Base-by-base conservation (phyloP, 1,139 yeast genomes). In the Geotrichum phurueaensis region DNA sequence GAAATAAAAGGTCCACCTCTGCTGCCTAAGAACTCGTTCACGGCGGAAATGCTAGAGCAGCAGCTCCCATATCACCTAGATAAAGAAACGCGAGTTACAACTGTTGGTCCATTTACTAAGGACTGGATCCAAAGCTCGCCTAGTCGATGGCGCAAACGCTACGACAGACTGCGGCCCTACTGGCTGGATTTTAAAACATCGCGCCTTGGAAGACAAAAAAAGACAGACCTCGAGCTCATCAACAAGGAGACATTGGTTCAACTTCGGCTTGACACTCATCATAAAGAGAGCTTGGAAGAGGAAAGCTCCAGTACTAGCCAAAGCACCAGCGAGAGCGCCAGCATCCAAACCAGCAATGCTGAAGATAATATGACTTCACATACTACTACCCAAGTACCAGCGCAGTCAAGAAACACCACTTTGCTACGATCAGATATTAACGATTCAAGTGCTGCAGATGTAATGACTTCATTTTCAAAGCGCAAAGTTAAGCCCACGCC, bases 91-190 rank as follows among this genome's bases (percentile, higher is more conserved):
- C 75, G 79, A 55, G 78, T 82, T 6, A 69, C 82, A 1, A 74
- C 88, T 25, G 69, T 90, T 2, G 96, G 96, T 0, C 79, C 81
- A 0, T 72, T 86, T 1, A 96, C 96, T 0, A 73, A 75, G 23
- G 75, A 82, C 22, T 89, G 95, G 95, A 71, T 59, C 10, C 47
- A 55, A 18, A 45, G 23, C 10, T 51, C 60, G 6, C 52, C 43
- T 9, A 9, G 48, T 3, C 23, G 43, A n/a, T 54, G 62, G 62
- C 53, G 50, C 45, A 43, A 48, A 31, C 50, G 60, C 10, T 56
- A 33, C 39, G 47, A 53, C 23, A 31, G 31, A 20, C 31, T 52
- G 5, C 50, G 43, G 4, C 45, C 50, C 22, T 23, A 31, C n/a
- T 33, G 51, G 53, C 52, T 47, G 18, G 25, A 27, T 29, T 18